Evolutionary conservation across 768 basidiomycete species (phyloP).

Genomic region (Boletales sp.): DNA sequence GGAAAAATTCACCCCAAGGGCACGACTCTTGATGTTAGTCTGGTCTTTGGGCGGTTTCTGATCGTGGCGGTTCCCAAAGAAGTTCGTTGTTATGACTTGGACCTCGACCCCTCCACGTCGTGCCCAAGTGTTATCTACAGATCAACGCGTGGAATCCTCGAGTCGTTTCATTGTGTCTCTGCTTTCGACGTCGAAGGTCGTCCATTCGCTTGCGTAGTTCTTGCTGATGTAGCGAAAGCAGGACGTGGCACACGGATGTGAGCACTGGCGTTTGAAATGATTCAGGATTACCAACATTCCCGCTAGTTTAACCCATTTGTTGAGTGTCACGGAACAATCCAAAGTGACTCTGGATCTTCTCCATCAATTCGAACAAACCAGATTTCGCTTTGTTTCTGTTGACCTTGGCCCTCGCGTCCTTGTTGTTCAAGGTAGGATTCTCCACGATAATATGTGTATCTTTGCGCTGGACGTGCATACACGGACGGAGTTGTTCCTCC

Average conservation of each 20-base stretch:
- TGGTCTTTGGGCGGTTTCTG: slow-evolving; percentile 16
- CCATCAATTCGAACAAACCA: slow-evolving; percentile 4
- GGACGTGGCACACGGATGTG: background rate
- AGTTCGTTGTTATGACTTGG: slow-evolving; percentile 15
- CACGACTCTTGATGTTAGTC: background rate
- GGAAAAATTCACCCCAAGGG: slow-evolving; percentile 7
- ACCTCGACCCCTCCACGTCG: background rate
- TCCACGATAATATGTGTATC: background rate
- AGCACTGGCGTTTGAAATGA: background rate
- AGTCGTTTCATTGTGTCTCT: background rate
- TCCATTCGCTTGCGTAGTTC: background rate
- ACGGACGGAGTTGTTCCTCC: slow-evolving; percentile 3
- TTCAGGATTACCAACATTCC: background rate
- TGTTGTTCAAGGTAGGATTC: background rate
- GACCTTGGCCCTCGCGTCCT: slow-evolving; percentile 14
- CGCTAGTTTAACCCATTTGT: background rate
- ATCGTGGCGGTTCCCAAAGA: slow-evolving; percentile 9
- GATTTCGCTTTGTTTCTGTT: background rate
- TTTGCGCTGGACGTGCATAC: slow-evolving; percentile 15
- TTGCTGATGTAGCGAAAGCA: background rate
- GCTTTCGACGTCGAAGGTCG: background rate
- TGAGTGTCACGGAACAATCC: slow-evolving; percentile 1
- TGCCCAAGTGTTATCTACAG: background rate
- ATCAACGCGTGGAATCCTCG: background rate
- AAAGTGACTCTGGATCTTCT: slow-evolving; percentile 10